These are phyloP conservation scores for Metarhizium sp. DNA, from an alignment of 2,329 filamentous ascomycete species.

Conservation along the genomic window DNA sequence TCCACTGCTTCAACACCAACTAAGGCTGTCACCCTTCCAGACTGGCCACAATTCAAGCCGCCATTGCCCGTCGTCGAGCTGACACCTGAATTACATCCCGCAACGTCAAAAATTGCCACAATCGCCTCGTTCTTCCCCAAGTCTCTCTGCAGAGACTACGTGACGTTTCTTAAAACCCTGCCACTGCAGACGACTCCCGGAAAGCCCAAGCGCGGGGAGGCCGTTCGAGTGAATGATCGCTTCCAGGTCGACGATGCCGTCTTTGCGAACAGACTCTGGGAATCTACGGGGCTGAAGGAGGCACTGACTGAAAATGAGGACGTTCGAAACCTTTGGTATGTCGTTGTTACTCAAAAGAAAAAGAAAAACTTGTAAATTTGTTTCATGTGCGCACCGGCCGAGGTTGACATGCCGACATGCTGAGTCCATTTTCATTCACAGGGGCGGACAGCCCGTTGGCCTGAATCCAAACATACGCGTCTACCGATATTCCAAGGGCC, in stretches of 20 bases:
- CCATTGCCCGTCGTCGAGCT: constrained; percentile 58
- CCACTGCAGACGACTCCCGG: constrained; percentile 70
- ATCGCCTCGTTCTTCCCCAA: constrained; percentile 67
- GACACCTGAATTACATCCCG: constrained; percentile 41
- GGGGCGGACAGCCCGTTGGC: constrained; percentile 77
- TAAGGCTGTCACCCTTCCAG: constrained; percentile 23
- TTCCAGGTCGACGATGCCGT: constrained; percentile 69
- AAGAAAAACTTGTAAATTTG: too few species aligned
- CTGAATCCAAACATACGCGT: constrained; percentile 83
- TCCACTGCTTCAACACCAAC: constrained; percentile 6
- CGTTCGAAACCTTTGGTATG: constrained; percentile 30
- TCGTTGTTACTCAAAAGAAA: neutral
- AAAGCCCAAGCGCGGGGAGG: constrained; percentile 70
- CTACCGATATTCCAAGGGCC: constrained; percentile 76
- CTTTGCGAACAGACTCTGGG: constrained; percentile 73
- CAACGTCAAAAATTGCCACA: constrained; percentile 56
- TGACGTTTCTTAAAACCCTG: constrained; percentile 59
- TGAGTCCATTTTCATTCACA: constrained; percentile 27
- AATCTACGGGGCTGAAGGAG: constrained; percentile 62
- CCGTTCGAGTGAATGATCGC: constrained; percentile 79
- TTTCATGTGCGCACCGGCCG: neutral
- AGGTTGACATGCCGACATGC: neutral
- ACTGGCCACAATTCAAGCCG: constrained; percentile 66
- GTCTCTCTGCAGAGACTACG: constrained; percentile 65
- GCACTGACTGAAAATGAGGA: constrained; percentile 36